phyloP scores from a whole-genome alignment of 345 rosid genomes.

The Rhodomyrtus tomentosa region DNA sequence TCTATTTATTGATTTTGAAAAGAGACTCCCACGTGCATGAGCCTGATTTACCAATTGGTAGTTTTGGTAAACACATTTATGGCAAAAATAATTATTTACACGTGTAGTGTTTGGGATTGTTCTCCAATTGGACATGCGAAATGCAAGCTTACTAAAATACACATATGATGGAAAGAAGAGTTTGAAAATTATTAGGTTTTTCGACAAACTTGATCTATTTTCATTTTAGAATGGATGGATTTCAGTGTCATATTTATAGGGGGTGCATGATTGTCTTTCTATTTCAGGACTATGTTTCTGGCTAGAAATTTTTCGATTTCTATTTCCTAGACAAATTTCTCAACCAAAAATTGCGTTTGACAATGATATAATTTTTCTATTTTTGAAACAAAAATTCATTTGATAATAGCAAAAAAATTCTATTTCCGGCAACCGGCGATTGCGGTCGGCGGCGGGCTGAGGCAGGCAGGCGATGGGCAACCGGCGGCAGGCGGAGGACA shows the following conservation, averaged over 20 bases:
- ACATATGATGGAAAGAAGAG: background rate
- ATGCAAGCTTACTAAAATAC: background rate
- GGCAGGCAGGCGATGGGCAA: too few relatives aligned
- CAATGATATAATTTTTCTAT: too few relatives aligned
- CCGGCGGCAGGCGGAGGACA: too few relatives aligned
- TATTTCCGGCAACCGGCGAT: too few relatives aligned
- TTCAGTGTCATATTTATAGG: background rate
- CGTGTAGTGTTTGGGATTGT: background rate
- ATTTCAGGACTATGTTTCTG: too few relatives aligned
- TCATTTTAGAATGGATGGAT: background rate
- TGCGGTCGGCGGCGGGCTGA: too few relatives aligned
- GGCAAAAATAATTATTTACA: background rate
- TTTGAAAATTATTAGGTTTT: background rate
- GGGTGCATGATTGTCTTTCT: too few relatives aligned
- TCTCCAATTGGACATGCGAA: background rate
- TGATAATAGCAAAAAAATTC: too few relatives aligned
- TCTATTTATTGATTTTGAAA: background rate
- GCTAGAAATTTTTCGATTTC: too few relatives aligned
- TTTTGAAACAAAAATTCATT: too few relatives aligned
- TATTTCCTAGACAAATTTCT: too few relatives aligned
- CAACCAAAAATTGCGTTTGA: too few relatives aligned
- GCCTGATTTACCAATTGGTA: background rate
- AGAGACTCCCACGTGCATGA: background rate
- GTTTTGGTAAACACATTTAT: background rate
- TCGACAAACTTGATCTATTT: fast-evolving